phyloP scores from a whole-genome alignment of 768 basidiomycete genomes.

The Boletus patriciae region DNA sequence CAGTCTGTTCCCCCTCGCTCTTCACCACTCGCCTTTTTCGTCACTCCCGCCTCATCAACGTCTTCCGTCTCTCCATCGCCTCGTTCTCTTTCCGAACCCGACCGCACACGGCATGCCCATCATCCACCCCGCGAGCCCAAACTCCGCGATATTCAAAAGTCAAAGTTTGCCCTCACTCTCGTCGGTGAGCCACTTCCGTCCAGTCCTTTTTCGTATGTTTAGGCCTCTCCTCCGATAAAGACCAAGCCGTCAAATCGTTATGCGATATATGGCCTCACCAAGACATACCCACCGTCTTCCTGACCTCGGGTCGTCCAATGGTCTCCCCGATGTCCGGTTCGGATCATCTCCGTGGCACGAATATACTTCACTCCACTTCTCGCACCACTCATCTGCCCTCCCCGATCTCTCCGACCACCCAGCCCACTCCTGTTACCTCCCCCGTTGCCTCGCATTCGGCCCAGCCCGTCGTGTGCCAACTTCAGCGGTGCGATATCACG shows the following conservation, averaged over 20 bases:
- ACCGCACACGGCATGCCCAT: slow-evolving; percentile 29
- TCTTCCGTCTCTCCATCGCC: slow-evolving; percentile 46
- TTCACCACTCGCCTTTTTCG: slow-evolving; percentile 43
- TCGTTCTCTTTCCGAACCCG: slow-evolving; percentile 38
- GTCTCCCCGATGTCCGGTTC: slow-evolving; percentile 15
- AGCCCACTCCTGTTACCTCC: slow-evolving; percentile 32
- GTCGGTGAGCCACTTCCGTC: slow-evolving; percentile 55
- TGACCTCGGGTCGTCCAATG: slow-evolving; percentile 37
- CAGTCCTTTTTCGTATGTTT: slow-evolving; percentile 8
- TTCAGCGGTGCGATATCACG: slow-evolving; percentile 39
- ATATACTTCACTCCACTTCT: slow-evolving; percentile 1
- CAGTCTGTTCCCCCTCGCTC: slow-evolving; percentile 38
- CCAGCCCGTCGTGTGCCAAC: slow-evolving; percentile 15
- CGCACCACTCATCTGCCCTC: slow-evolving; percentile 51
- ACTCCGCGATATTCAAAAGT: slow-evolving; percentile 51
- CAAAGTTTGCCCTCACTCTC: slow-evolving; percentile 63
- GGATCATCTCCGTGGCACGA: slow-evolving; percentile 7
- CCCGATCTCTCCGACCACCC: slow-evolving; percentile 51
- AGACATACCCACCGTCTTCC: slow-evolving; percentile 64
- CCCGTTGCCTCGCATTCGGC: slow-evolving; percentile 31
- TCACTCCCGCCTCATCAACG: slow-evolving; percentile 60
- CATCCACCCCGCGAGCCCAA: slow-evolving; percentile 37
- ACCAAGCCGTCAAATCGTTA: slow-evolving; percentile 76
- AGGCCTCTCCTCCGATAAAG: slow-evolving; percentile 37
- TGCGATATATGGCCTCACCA: slow-evolving; percentile 81